Evolutionary conservation across 2,329 filamentous ascomycete species (phyloP), one percentile per base, ranked within the genome.

Genomic region (Xylariaceae sp.): DNA sequence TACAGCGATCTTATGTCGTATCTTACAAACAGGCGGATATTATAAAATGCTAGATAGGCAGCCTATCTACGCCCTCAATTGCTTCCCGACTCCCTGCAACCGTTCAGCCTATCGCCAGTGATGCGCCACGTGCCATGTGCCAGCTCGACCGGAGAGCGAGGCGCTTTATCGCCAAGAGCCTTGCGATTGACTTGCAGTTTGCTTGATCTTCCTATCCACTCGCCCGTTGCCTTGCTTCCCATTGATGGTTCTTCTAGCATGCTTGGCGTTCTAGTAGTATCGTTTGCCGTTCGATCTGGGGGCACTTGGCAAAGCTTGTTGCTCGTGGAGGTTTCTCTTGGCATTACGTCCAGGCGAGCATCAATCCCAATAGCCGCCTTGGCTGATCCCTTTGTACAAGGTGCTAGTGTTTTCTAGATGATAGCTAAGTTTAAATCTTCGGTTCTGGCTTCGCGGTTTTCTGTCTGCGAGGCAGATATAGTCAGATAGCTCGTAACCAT

Each of bases 281-380:
- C 45, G 48, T 52, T 54, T 48, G 32, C 49, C 50, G 43, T 57
- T 29, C n/a, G 33, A 16, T 44, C 60, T 63, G 55, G 55, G 51
- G 27, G 26, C 63, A 47, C 69, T 71, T 71, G 69, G 69, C 69
- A 69, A 71, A 71, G 69, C 69, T 71, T 71, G 60, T 70, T 65
- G 56, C 64, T 64, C 67, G 64, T 69, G 68, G 66, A 53, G 44
- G 27, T 26, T 45, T 52, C 41, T 21, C 61, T 67, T 66, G 63
- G 64, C 62, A 59, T 54, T 50, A 30, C 39, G 8, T 24, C 33
- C 24, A 55, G 58, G 36, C 29, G 35, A 46, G 21, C 27, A 39
- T 41, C 4, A 15, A 33, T 47, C 46, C 37, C 30, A 49, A 29
- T 42, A 46, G 33, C 50, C 54, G 50, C 43, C 50, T 57, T 56